Base-by-base conservation (phyloP, 768 basidiomycete genomes). In the Mycena leptocephala region DNA sequence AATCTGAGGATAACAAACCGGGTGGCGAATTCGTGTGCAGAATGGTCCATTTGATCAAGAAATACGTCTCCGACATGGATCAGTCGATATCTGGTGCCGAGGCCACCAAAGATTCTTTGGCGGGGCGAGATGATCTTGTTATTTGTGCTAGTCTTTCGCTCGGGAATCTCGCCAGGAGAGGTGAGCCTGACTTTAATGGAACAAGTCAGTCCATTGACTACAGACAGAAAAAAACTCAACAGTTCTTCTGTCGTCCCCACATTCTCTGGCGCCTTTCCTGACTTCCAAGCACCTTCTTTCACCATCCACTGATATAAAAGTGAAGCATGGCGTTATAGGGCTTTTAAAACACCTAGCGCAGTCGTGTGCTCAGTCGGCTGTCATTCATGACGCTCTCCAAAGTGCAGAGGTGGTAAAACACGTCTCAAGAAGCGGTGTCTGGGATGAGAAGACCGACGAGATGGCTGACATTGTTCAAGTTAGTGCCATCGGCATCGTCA, bases 281-380 rank as follows among this genome's bases (percentile, higher is more conserved):
- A 87, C 90, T 10, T 94, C 94, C 7, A 83, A 83, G 22, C 84
- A 86, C 70, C 84, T 93, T n/a, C 88, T 96, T 48, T 88, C 88
- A 14, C 86, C 88, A 20, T 82, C 84, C 46, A 88, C 90, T 11
- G 94, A 96, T 81, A 88, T 96, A 82, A 95, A 97, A 83, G 87
- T 97, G 75, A 96, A 97, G 83, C 97, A 99, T 80, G 96, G 95
- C 20, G 91, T 95, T 71, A 88, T 98, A 30, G 96, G 96, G 32
- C 86, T 99, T 43, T 88, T 99, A 51, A 95, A 96, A 82, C 95
- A 99, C 82, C 87, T 99, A 2, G 92, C 96, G 3, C 94, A 94
- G 81, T 88, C 93, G 43, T 88, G 91, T 26, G 84, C 88, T n/a
- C 89, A 91, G 55, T 90, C 93, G 41, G 82, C 88, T 33, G 79